A percentile compares a stretch with the other conserved stretches of the same genome.
phyloP scores from a whole-genome alignment of 2,329 filamentous ascomycete genomes.

The Fusarium succisae region DNA sequence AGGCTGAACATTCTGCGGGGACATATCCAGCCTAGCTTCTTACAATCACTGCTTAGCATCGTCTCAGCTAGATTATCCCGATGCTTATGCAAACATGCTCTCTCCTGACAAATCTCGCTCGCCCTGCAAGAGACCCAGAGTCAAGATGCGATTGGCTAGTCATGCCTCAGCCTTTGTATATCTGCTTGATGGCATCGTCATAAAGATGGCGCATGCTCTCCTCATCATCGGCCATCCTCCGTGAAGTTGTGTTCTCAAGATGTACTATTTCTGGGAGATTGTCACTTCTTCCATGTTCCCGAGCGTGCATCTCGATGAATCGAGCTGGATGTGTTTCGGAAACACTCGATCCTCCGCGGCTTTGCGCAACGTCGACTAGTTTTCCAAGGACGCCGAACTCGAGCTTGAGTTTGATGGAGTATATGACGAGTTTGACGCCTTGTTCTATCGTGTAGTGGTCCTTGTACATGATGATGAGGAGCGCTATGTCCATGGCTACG shows the following conservation, averaged over 20 bases:
- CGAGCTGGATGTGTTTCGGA: background rate
- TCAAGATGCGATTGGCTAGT: background rate
- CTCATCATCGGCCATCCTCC: background rate
- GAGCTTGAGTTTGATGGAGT: slow-evolving; percentile 47
- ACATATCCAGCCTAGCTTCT: background rate
- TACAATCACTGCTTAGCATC: background rate
- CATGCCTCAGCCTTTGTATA: background rate
- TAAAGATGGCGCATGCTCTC: slow-evolving; percentile 11
- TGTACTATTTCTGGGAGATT: background rate
- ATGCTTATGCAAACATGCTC: background rate
- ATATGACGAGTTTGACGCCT: slow-evolving; percentile 14
- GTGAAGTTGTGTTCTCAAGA: background rate
- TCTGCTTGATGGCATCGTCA: slow-evolving; percentile 20
- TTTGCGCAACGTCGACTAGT: slow-evolving; percentile 47
- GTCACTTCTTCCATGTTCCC: background rate
- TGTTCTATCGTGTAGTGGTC: slow-evolving; percentile 10
- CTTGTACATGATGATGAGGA: slow-evolving; percentile 22
- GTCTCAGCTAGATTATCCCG: slow-evolving; percentile 12
- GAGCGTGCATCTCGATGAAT: background rate
- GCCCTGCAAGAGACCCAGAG: background rate
- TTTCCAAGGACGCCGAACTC: slow-evolving; percentile 50
- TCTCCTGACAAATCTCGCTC: slow-evolving; percentile 4
- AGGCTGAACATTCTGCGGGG: slow-evolving; percentile 4
- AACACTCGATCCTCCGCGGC: slow-evolving; percentile 7
- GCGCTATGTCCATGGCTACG: slow-evolving; percentile 26